These are phyloP conservation scores for Petunia secreta DNA, from an alignment of 257 asterid species.

Conservation along the genomic window DNA sequence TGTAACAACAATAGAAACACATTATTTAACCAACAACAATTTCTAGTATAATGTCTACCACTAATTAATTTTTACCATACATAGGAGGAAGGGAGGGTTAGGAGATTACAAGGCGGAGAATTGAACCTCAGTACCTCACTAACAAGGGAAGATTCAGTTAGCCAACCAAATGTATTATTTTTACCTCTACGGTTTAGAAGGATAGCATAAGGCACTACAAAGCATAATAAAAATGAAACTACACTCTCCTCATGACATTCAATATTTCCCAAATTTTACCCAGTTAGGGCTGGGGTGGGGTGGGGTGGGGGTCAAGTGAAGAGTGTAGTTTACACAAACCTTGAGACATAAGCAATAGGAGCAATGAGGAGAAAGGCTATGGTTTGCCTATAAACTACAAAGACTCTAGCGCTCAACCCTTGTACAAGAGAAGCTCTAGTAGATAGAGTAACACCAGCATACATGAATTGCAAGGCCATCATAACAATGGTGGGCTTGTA, in stretches of 20 bases:
- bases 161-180: no score
- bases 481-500: conserved; percentile 53
- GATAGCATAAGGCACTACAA: not conserved
- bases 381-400: conserved; percentile 66
- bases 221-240: not conserved
- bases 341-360: conserved; percentile 36
- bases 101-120: no score
- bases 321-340: conserved; percentile 19
- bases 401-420: conserved; percentile 63
- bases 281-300: not conserved
- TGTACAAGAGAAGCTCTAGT: conserved; percentile 48
- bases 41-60: conserved; percentile 7
- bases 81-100: no score
- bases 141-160: no score
- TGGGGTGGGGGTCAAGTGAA: not conserved
- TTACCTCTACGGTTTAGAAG: not conserved
- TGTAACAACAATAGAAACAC: not conserved
- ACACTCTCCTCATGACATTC: not conserved
- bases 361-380: conserved; percentile 52
- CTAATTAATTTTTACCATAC: no score
- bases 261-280: not conserved
- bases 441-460: conserved; percentile 48
- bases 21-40: not conserved
- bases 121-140: no score
- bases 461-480: conserved; percentile 53